Evolutionary conservation across 495 filamentous ascomycete species (phyloP), one percentile per base, ranked within the genome.

Genomic region (Aspergillus diversus): DNA sequence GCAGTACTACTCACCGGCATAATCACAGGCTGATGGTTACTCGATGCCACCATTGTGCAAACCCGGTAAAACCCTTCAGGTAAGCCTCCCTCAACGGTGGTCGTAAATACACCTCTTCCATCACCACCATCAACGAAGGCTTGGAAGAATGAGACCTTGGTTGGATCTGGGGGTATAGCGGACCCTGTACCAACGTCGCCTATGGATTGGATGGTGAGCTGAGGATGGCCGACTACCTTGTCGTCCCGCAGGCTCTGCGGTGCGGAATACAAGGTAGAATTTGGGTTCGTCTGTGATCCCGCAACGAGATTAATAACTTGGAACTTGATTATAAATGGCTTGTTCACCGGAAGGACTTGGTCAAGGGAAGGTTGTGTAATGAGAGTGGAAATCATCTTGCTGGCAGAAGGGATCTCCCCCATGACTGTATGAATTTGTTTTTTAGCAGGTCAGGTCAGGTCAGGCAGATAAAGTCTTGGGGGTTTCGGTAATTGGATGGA

Each of bases 11-110:
- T 48, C 16, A 61, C 59, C 49, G 59, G 59, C 59, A 61, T 61
- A 9, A 61, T 5, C 9, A 61, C 59, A 61, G 50, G 59, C 37
- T 61, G 59, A 48, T 61, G 49, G 17, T 61, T 61, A 35, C 59
- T 61, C 5, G 50, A n/a, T 3, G 50, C 59, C 16, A 46, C 50
- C 59, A 61, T 61, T 5, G 59, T 61, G 55, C 59, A 61, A 9
- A 35, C 50, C 0, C 59, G 59, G 47, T 61, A 61, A 32, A 55
- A 54, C 5, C 59, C 59, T 16, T 35, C 37, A 3, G 50, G 37
- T 13, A 61, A 27, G 21, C 59, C 59, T 1, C 17, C 50, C 7
- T 33, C 4, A 1, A 61, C 59, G 33, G 6, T 13, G 6, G 48
- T 49, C 39, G 50, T 32, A 27, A 47, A 48, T n/a, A 17, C 35